These are phyloP conservation scores for Macrophomina phaseolina DNA, from an alignment of 2,329 filamentous ascomycete species.

Conservation along the genomic window DNA sequence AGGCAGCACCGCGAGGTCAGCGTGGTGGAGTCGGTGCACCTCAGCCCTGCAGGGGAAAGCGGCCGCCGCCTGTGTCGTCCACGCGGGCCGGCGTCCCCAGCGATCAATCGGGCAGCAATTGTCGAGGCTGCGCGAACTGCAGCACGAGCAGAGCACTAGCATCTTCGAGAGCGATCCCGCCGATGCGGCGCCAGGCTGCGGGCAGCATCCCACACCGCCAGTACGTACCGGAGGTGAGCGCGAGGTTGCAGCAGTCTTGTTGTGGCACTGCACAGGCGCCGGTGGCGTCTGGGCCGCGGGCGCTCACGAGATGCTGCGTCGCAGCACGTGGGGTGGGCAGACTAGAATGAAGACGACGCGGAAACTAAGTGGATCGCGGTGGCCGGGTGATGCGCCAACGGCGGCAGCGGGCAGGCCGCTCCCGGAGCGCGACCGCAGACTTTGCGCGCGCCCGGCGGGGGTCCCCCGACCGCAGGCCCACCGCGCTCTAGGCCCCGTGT, in stretches of 20 bases:
- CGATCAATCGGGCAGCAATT: slow-evolving; percentile 16
- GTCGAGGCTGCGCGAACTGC: not conserved
- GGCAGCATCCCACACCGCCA: slow-evolving; percentile 15
- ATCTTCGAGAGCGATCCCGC: slow-evolving; percentile 14
- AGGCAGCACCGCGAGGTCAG: slow-evolving; percentile 18
- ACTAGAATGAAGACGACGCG: slow-evolving; percentile 5
- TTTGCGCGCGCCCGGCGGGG: slow-evolving; percentile 6
- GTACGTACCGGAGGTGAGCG: slow-evolving; percentile 19
- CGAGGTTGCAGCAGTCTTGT: slow-evolving; percentile 2
- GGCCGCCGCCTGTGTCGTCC: not conserved
- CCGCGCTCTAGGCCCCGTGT: slow-evolving; percentile 14
- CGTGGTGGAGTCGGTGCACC: slow-evolving; percentile 7
- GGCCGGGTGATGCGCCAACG: slow-evolving; percentile 23
- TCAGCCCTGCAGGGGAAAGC: slow-evolving; percentile 19
- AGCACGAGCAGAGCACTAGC: not conserved
- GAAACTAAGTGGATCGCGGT: slow-evolving; percentile 17
- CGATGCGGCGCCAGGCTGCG: not conserved
- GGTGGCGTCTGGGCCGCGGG: slow-evolving; percentile 10
- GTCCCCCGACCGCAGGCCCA: slow-evolving; percentile 15
- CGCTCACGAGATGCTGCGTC: slow-evolving; percentile 18
- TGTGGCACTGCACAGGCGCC: slow-evolving; percentile 14
- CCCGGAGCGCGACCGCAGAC: slow-evolving; percentile 11
- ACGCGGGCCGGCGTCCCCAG: slow-evolving; percentile 6
- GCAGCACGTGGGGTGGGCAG: slow-evolving; percentile 20
- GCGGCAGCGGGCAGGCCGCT: slow-evolving; percentile 20